Conservation (phyloP, 495 filamentous ascomycete species). For the Aspergillus haitiensis region DNA sequence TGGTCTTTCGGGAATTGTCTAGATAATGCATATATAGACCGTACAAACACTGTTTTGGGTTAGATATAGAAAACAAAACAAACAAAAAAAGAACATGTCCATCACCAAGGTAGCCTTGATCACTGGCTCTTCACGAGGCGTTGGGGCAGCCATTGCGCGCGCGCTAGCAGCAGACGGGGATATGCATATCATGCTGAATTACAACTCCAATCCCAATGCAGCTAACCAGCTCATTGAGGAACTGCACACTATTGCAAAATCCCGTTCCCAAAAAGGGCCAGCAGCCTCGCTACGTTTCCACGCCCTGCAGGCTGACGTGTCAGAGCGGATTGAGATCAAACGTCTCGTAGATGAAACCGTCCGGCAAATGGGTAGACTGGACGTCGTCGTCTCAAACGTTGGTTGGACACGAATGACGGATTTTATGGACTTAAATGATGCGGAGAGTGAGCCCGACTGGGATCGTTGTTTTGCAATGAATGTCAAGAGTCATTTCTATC, state of each 20-base stretch:
- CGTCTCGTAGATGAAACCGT: not conserved
- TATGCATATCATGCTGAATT: not conserved
- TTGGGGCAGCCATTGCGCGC: constrained; percentile 1
- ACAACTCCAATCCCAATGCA: not conserved
- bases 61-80: not conserved
- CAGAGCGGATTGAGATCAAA: not conserved
- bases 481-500: constrained; percentile 11
- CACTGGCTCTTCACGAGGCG: constrained; percentile 1
- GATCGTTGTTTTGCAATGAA: constrained; percentile 7
- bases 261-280: not conserved
- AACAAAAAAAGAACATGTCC: not conserved
- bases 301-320: not conserved
- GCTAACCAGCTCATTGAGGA: not conserved
- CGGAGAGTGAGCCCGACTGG: constrained; percentile 9
- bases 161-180: constrained; percentile 1
- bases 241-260: not conserved
- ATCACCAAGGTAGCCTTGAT: constrained; percentile 4
- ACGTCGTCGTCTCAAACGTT: constrained; percentile 10
- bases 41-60: no score
- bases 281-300: not conserved
- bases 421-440: constrained; percentile 3
- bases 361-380: constrained; percentile 1
- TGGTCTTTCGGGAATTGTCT: no score
- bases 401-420: constrained; percentile 15
- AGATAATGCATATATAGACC: no score